Evolutionary conservation across 129 eudicot genomes (phyloP), one percentile per base, ranked within the genome.

Genomic region (Flaveria bidentis): DNA sequence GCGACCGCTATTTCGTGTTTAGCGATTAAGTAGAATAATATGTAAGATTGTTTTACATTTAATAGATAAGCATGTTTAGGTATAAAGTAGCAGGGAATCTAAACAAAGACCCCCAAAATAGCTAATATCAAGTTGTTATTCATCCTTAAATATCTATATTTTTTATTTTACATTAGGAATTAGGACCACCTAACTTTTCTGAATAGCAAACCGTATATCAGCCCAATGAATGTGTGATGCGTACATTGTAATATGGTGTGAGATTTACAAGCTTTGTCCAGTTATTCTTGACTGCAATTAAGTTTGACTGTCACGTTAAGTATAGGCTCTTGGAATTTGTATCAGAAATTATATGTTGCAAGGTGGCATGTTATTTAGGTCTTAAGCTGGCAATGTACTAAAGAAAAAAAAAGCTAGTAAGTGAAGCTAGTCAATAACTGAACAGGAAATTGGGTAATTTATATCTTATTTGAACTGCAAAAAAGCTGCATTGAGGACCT

Each of bases 201-300:
- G 2, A 46, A 60, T 25, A 23, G 2, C 66, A 60, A 25, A 60
- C 12, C 25, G 66, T 39, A 60, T 60, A 60, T 60, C n/a, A 60
- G 39, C 39, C 41, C 8, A 23, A 60, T 60, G 47, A 52, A 67
- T 51, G 52, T 18, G 15, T 52, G 57, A 67, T 9, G 12, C 23
- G 12, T 53, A 52, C 42, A 17, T 47, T 45, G 66, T 66, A 36
- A 76, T 76, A 75, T 62, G n/a, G 22, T 44, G 20, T 46, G 78
- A 61, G 70, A 60, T 45, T 60, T 6, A 9, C 11, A 44, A 50
- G 25, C 22, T 8, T 70, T 49, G 10, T 28, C 46, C 46, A 7
- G 23, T 71, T 50, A 9, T n/a, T 50, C 44, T 25, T 51, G 66
- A 60, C 13, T 22, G 30, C 39, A 23, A 15, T 60, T 60, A 25